A percentile compares a stretch with the other conserved stretches of the same genome.
phyloP scores from a whole-genome alignment of 805 yeast genomes.

The Jamesozyma hellenica region DNA sequence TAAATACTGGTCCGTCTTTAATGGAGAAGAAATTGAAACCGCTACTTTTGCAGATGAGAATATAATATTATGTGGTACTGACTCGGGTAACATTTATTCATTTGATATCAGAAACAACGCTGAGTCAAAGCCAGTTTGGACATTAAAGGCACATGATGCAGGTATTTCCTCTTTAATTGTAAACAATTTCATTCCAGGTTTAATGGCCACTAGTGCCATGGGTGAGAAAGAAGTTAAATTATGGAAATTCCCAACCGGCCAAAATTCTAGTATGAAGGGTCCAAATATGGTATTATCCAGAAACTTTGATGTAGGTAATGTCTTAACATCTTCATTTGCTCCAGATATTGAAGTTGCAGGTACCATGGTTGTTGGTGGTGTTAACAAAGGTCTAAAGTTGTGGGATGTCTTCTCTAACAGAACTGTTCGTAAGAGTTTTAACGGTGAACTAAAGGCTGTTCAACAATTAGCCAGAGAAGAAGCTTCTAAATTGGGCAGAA shows the following conservation, averaged over 20 bases:
- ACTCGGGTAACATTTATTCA: constrained; percentile 78
- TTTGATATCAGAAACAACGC: constrained; percentile 65
- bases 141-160: constrained; percentile 92
- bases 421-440: constrained; percentile 63
- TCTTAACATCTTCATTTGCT: constrained; percentile 71
- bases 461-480: constrained; percentile 49
- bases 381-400: constrained; percentile 69
- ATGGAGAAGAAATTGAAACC: constrained; percentile 76
- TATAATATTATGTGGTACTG: constrained; percentile 78
- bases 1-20: constrained; percentile 50
- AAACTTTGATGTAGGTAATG: constrained; percentile 92
- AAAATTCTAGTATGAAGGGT: constrained; percentile 26
- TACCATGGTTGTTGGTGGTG: constrained; percentile 79
- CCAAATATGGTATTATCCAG: constrained; percentile 87
- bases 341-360: constrained; percentile 83
- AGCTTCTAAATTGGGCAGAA: constrained; percentile 45
- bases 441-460: constrained; percentile 42
- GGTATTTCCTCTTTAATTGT: constrained; percentile 77
- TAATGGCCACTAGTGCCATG: constrained; percentile 82
- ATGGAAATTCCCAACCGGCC: constrained; percentile 61
- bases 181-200: constrained; percentile 56
- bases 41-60: constrained; percentile 58
- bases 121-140: constrained; percentile 71
- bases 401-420: constrained; percentile 87
- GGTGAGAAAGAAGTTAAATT: constrained; percentile 78